Base-by-base conservation (phyloP, 495 filamentous ascomycete species). In the Aspergillus saccharolyticus region DNA sequence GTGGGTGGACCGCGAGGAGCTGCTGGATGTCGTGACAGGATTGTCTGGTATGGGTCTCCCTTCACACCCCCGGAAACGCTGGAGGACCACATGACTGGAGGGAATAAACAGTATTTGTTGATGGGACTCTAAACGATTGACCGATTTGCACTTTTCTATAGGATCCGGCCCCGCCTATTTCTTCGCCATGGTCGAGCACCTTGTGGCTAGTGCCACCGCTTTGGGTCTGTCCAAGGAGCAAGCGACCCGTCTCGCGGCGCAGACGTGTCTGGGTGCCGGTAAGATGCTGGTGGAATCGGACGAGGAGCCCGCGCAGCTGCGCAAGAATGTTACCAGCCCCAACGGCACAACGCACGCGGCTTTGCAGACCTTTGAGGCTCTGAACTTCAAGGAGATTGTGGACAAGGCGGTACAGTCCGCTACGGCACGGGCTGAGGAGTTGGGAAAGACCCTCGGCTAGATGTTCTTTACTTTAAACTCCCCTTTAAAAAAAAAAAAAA, bases 171-270 rank as follows among this genome's bases (percentile, higher is more conserved):
- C 73, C 6, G 71, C 73, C 6, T 76, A 76, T 47, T 76, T 76
- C 65, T 76, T 76, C 57, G 73, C 73, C 19, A 76, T 76, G 73
- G 73, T 76, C 10, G 73, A 76, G 47, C 73, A 76, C 43, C 57
- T 76, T 0, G 57, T 76, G 24, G 63, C 70, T 42, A 74, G 71
- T 49, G 73, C 71, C 5, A 74, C 69, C 8, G 66, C 70, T 0
- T 59, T 74, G 8, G 73, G 73, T 20, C 61, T 76, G 14, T 57
- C 71, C 0, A 53, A 66, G 39, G 73, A 76, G 16, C 73, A 76
- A 57, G 73, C 73, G 16, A 76, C 71, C 39, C 70, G 71, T 3
- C 46, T 76, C 18, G 73, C 73, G 12, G 59, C 71, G 8, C 73
- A 76, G 60, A 76, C 73, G 18, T 76, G 73, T 50, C 68, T 74